These are phyloP conservation scores for Torrubiella hemipterigena DNA, from an alignment of 2,329 filamentous ascomycete species.

Conservation along the genomic window DNA sequence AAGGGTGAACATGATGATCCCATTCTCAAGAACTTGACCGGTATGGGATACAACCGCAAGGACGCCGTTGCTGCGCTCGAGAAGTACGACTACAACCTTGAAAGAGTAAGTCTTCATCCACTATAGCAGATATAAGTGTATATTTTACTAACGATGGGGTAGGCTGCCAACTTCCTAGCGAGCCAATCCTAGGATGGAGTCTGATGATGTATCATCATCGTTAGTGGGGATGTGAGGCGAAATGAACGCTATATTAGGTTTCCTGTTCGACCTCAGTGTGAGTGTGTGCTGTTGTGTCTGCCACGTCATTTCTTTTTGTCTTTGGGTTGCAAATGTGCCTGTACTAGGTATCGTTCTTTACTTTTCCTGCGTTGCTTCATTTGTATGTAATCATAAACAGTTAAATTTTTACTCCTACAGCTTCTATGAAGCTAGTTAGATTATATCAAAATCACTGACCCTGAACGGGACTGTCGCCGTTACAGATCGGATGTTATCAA, in stretches of 20 bases:
- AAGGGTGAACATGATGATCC: slow-evolving; percentile 80
- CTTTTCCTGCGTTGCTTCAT: not conserved
- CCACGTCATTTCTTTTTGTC: not conserved
- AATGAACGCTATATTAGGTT: not conserved
- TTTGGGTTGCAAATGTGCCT: slow-evolving; percentile 1
- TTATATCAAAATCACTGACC: not conserved
- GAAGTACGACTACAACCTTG: slow-evolving; percentile 91
- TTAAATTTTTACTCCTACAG: not conserved
- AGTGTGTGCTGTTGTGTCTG: not conserved
- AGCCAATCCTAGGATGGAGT: slow-evolving; percentile 35
- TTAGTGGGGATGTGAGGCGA: too few species aligned
- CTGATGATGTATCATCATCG: too few species aligned
- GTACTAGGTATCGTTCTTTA: slow-evolving; percentile 3
- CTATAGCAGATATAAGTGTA: not conserved
- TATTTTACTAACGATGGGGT: slow-evolving; percentile 4
- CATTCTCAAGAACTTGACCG: slow-evolving; percentile 76
- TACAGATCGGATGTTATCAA: too few species aligned
- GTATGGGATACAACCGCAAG: slow-evolving; percentile 73
- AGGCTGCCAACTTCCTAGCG: slow-evolving; percentile 44
- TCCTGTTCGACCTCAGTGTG: too few species aligned
- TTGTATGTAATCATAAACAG: not conserved
- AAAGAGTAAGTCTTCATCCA: slow-evolving; percentile 55
- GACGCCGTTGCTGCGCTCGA: slow-evolving; percentile 73
- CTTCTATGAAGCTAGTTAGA: not conserved
- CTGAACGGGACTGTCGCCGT: not conserved